phyloP scores from a whole-genome alignment of 441 rosid genomes.

The Mallotus repandus region DNA sequence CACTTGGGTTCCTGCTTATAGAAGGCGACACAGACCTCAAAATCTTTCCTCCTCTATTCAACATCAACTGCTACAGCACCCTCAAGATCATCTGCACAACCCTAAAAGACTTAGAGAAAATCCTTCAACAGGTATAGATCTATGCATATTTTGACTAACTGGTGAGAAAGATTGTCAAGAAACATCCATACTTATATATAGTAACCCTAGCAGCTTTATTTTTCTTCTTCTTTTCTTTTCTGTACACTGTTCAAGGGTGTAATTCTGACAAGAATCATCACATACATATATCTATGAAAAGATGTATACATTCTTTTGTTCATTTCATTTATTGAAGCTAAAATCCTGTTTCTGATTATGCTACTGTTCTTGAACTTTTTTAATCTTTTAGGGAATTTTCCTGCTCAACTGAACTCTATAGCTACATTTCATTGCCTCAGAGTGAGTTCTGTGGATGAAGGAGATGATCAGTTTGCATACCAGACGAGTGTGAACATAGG shows the following conservation, averaged over 20 bases:
- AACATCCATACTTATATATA: neutral
- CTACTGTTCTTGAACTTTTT: neutral
- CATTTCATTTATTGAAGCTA: neutral
- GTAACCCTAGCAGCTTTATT: slow-evolving; percentile 6
- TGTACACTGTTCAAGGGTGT: neutral
- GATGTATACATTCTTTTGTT: neutral
- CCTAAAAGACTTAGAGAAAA: slow-evolving; percentile 57
- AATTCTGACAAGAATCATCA: neutral
- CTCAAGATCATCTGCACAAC: slow-evolving; percentile 32
- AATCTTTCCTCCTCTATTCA: slow-evolving; percentile 16
- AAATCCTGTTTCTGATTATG: neutral
- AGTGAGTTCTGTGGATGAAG: slow-evolving; percentile 66
- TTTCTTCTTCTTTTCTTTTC: neutral
- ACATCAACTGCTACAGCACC: slow-evolving; percentile 27
- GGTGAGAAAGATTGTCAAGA: neutral
- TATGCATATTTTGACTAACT: neutral
- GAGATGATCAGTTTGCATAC: slow-evolving; percentile 71
- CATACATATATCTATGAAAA: neutral
- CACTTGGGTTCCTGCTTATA: slow-evolving; percentile 92
- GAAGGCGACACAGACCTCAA: slow-evolving; percentile 67
- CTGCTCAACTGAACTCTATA: slow-evolving; percentile 48
- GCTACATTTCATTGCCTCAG: slow-evolving; percentile 74
- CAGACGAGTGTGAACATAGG: slow-evolving; percentile 76
- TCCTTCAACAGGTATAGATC: slow-evolving; percentile 29
- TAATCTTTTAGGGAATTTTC: slow-evolving; percentile 46